Conservation (phyloP, 108 stramenopile species). For the Bacterosira constricta region DNA sequence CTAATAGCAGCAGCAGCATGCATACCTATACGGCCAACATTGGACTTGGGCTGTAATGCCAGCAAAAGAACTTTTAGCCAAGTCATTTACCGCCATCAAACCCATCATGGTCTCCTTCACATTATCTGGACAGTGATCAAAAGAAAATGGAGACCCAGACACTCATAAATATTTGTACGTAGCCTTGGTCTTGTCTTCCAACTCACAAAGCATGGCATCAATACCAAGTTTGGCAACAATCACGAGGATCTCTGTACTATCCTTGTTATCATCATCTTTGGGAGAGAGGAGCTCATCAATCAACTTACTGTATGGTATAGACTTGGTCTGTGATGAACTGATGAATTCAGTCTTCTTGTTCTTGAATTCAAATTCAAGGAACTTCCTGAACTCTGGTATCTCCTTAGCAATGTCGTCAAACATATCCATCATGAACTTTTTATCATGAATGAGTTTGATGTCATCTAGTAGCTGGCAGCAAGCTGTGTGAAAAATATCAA, state of each 20-base stretch:
- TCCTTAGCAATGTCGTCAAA: background rate
- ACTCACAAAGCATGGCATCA: no score
- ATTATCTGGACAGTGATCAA: background rate
- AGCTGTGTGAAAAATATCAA: no score
- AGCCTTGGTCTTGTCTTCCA: background rate
- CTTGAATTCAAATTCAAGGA: background rate
- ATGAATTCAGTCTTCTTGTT: background rate
- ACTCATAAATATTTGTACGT: background rate
- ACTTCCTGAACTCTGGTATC: background rate
- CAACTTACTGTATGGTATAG: background rate
- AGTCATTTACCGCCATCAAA: slow-evolving; percentile 4
- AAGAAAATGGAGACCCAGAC: background rate
- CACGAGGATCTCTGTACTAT: background rate
- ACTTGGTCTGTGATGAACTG: background rate
- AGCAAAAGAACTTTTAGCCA: slow-evolving; percentile 5
- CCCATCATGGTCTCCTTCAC: background rate
- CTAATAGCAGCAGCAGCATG: background rate
- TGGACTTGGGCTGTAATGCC: background rate
- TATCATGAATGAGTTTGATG: background rate
- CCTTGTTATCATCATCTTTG: background rate
- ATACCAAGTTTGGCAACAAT: background rate
- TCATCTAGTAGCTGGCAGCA: no score
- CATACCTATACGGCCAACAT: background rate
- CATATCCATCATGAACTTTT: slow-evolving; percentile 12
- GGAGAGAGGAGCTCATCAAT: background rate